Base-by-base conservation (phyloP, 768 basidiomycete species). In the Russula emetica region DNA sequence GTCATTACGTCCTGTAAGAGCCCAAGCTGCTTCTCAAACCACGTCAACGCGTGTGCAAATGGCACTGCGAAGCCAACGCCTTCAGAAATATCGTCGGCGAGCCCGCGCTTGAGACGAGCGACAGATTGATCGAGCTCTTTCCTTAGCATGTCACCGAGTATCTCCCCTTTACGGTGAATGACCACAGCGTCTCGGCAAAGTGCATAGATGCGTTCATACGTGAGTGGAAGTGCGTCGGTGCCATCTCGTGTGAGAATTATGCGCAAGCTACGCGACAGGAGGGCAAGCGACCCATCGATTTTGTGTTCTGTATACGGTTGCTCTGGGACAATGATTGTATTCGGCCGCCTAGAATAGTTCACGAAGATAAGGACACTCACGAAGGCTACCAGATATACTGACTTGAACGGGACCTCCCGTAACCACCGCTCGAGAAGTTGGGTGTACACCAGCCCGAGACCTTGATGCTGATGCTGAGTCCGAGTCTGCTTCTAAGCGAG, bases 401-500 rank as follows among this genome's bases (percentile, higher is more conserved):
- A 88, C 78, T 58, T 72, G 78, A 42, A 81, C 67, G n/a, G 83
- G 77, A 1, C 77, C 80, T 18, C 42, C 49, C 36, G 47, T 40
- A 53, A 38, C 40, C 68, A 70, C 53, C 70, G 58, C 22, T 55
- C 59, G 58, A 71, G 72, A 44, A 71, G 49, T 26, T 20, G 47
- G 34, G 10, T 60, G 69, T 71, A 71, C 51, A 42, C 54, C 63
- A 51, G 67, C 67, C 70, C 73, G 71, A 68, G 76, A 69, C 68
- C 88, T 83, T 74, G 79, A 84, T 69, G 85, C 83, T 73, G 85
- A 83, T 68, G 81, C 82, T 69, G 85, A 80, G 76, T 89, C 87
- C 74, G 82, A 83, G 78, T 87, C 85, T 69, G 77, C 76, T 66
- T 81, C 81, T 74, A 87, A 76, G 66, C 87, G 85, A 66, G 85